A percentile compares a stretch with the other conserved stretches of the same genome.
Conservation (phyloP, 73 alveolate species). For the Tetrahymena elliotti region DNA sequence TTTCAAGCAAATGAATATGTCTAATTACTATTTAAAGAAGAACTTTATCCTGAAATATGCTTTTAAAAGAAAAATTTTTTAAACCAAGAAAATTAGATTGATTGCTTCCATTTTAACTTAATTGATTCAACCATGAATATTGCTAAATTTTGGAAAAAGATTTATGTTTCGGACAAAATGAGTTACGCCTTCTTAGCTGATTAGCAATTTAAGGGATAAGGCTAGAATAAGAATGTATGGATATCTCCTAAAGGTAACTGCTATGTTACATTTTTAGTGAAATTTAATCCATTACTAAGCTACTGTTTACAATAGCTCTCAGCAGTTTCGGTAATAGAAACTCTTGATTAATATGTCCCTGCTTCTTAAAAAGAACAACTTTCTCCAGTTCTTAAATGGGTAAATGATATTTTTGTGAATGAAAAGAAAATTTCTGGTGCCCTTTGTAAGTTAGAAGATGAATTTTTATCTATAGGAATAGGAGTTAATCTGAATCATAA, state of each 20-base stretch:
- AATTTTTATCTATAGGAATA: neutral
- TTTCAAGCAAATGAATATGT: neutral
- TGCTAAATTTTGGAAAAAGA: neutral
- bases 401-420: neutral
- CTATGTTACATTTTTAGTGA: neutral
- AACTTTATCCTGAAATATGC: neutral
- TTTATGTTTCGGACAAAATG: neutral
- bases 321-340: neutral
- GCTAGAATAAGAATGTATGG: neutral
- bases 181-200: neutral
- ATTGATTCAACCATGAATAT: neutral
- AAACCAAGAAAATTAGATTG: neutral
- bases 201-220: neutral
- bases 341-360: neutral
- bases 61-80: neutral
- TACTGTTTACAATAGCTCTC: neutral
- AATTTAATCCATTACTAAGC: neutral
- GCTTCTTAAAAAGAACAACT: neutral
- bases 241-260: neutral
- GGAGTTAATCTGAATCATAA: neutral
- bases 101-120: neutral
- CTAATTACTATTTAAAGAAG: neutral
- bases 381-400: neutral
- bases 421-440: neutral
- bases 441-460: neutral